Conservation (phyloP, 2,329 filamentous ascomycete genomes). For the Emydomyces testavorans region DNA sequence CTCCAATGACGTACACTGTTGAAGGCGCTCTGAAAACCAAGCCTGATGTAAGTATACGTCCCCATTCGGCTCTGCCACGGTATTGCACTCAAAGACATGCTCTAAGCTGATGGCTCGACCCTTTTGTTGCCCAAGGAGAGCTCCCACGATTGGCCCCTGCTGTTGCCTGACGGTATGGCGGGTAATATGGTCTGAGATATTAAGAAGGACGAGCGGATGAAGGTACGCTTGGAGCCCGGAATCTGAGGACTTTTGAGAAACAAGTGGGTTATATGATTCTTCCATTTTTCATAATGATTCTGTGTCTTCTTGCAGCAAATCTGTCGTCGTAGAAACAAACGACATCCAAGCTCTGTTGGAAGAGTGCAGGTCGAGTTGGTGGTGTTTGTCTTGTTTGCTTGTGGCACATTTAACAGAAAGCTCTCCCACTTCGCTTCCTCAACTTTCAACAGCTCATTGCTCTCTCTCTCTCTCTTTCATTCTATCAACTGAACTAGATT, state of each 20-base stretch:
- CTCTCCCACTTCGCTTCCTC: conserved; percentile 10
- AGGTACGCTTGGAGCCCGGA: conserved; percentile 68
- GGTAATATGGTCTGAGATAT: conserved; percentile 92
- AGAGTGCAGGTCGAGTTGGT: background rate
- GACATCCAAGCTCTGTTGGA: background rate
- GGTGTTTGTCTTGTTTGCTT: conserved; percentile 16
- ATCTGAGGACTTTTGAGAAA: conserved; percentile 59
- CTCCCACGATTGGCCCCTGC: conserved; percentile 66
- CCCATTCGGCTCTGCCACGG: conserved; percentile 41
- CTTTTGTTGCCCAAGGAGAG: conserved; percentile 81
- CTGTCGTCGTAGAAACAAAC: background rate
- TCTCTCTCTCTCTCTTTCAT: background rate
- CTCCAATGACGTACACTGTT: conserved; percentile 55
- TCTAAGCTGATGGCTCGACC: conserved; percentile 85
- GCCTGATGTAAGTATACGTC: conserved; percentile 51
- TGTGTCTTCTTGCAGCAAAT: background rate
- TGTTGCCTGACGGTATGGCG: conserved; percentile 71
- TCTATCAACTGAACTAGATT: background rate
- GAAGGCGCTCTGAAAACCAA: conserved; percentile 68
- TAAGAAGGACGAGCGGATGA: conserved; percentile 88
- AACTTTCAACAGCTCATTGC: background rate
- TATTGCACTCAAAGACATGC: conserved; percentile 76
- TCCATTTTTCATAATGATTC: conserved; percentile 35
- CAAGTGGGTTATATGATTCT: conserved; percentile 43
- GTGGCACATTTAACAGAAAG: conserved; percentile 7